A percentile compares a stretch with the other conserved stretches of the same genome.
Conservation (phyloP, 805 yeast species). For the Wickerhamiella cacticola region DNA sequence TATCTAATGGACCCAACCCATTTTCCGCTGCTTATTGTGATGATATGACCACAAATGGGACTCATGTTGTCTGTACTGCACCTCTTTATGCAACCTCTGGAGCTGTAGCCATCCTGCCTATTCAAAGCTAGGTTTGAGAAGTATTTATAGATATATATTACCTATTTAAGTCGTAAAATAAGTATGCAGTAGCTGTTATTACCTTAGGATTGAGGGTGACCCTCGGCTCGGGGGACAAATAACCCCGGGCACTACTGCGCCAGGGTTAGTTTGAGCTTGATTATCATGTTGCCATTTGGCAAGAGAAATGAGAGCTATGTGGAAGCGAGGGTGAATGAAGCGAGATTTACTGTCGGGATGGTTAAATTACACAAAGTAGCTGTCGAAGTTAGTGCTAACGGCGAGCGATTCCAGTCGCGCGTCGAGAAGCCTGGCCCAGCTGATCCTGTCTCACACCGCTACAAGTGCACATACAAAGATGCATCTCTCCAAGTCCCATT, state of each 20-base stretch:
- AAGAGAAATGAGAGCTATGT: slow-evolving; percentile 10
- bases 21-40: slow-evolving; percentile 1
- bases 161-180: too few species aligned
- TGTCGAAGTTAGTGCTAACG: slow-evolving; percentile 16
- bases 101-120: neutral
- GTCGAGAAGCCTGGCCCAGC: slow-evolving; percentile 20
- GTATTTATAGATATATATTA: neutral
- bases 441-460: slow-evolving; percentile 22
- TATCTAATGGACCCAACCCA: slow-evolving; percentile 1
- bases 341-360: slow-evolving; percentile 21
- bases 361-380: slow-evolving; percentile 20
- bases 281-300: slow-evolving; percentile 9
- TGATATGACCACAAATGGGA: neutral
- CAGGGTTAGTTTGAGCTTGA: neutral
- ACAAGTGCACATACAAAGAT: slow-evolving; percentile 20
- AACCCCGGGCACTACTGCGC: too few species aligned
- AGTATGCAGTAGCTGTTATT: too few species aligned
- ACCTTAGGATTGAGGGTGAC: too few species aligned
- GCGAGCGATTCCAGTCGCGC: slow-evolving; percentile 19
- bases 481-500: slow-evolving; percentile 16
- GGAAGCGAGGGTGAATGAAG: slow-evolving; percentile 17
- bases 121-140: too few species aligned
- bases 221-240: too few species aligned
- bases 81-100: neutral
- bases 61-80: neutral